A percentile compares a stretch with the other conserved stretches of the same genome.
Conservation (phyloP, 345 rosid species). For the Salix exigua region DNA sequence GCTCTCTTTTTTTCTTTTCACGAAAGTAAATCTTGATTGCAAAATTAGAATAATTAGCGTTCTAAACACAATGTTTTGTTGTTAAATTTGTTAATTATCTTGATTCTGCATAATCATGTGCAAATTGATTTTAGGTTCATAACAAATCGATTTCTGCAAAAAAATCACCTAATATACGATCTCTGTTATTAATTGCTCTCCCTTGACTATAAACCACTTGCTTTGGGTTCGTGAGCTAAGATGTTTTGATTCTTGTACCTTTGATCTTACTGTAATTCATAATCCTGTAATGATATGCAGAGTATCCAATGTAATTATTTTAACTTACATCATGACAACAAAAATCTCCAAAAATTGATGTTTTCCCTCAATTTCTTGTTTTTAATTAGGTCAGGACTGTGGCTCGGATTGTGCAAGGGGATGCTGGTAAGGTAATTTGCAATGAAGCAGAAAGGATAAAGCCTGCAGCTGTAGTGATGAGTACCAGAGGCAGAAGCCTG, state of each 20-base stretch:
- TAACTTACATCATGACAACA: not conserved
- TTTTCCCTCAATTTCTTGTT: not conserved
- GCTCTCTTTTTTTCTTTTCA: not conserved
- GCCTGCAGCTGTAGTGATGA: conserved; percentile 90
- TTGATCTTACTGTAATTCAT: not conserved
- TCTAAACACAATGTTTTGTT: not conserved
- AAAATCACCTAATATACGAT: not conserved
- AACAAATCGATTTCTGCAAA: not conserved
- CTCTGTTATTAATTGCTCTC: not conserved
- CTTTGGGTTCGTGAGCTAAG: not conserved
- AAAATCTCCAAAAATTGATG: not conserved
- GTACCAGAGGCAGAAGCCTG: conserved; percentile 82
- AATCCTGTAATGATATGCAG: not conserved
- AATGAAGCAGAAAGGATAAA: conserved; percentile 71
- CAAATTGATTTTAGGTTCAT: not conserved
- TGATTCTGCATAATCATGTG: not conserved
- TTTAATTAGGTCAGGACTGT: conserved; percentile 47
- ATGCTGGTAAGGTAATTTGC: conserved; percentile 72
- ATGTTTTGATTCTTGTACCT: not conserved
- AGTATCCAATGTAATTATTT: not conserved
- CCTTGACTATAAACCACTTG: not conserved
- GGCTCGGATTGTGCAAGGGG: conserved; percentile 79
- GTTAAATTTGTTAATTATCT: not conserved
- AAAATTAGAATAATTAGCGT: not conserved
- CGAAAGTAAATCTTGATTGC: not conserved